Percentiles rank a stretch among this genome's conserved stretches.
Conservation (phyloP, 768 basidiomycete genomes). For the Asterophora parasitica region DNA sequence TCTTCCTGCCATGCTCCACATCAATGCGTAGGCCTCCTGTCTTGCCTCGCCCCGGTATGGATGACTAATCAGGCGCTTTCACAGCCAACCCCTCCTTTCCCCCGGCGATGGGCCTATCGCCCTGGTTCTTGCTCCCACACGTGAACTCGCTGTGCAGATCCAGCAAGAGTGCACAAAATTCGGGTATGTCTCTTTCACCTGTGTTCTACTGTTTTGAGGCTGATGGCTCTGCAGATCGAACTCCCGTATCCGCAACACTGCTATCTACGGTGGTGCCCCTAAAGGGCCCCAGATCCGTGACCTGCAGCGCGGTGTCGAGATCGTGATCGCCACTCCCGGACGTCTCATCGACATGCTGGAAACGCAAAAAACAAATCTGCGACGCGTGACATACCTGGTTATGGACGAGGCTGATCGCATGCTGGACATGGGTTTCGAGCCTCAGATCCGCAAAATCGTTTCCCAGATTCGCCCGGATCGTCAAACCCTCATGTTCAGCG, state of each 20-base stretch:
- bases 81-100: constrained; percentile 83
- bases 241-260: constrained; percentile 96
- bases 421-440: constrained; percentile 99
- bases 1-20: constrained; percentile 98
- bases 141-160: constrained; percentile 98
- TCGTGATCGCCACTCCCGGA: constrained; percentile 99
- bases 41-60: background rate
- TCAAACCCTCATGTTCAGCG: constrained; percentile 98
- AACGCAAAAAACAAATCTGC: constrained; percentile 91
- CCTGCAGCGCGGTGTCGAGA: constrained; percentile 92
- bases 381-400: constrained; percentile 94
- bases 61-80: constrained; percentile 13
- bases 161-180: constrained; percentile 99
- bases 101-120: constrained; percentile 98
- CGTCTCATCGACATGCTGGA: constrained; percentile 99
- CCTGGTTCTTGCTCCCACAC: constrained; percentile 93
- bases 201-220: background rate
- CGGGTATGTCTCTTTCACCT: constrained; percentile 48
- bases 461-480: constrained; percentile 96
- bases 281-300: constrained; percentile 99
- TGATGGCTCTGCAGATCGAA: constrained; percentile 50
- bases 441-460: constrained; percentile 98
- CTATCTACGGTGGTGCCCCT: constrained; percentile 97
- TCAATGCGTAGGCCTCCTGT: constrained; percentile 78
- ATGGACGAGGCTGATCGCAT: constrained; percentile 99